Base-by-base conservation (phyloP, 2,329 filamentous ascomycete species). In the Neonectria sp. region DNA sequence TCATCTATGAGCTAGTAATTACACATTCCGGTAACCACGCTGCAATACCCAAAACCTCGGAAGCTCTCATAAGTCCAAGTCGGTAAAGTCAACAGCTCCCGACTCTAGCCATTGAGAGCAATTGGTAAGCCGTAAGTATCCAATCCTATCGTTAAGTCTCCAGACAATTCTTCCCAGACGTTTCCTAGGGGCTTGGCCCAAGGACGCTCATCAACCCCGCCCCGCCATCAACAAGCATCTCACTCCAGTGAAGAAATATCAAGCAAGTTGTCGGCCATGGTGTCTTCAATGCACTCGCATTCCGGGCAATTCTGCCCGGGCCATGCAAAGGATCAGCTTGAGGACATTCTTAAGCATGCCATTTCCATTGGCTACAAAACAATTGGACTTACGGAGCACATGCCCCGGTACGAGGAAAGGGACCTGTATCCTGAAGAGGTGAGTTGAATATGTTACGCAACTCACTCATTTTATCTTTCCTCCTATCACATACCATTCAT, bases 211-310 rank as follows among this genome's bases (percentile, higher is more conserved):
- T n/a, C n/a, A n/a, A n/a, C n/a, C n/a, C n/a, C n/a, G 35, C 35
- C 35, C 35, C 35, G 35, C 35, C 9, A 40, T 40, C 35, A 12
- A 40, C 2, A 40, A 2, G 35, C 35, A 40, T 40, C 9, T 40
- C 4, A 40, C 35, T 40, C 35, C 17, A 40, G 35, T 12, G 35
- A 40, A 12, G 35, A 40, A 40, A 7, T 40, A n/a, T n/a, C n/a
- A n/a, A n/a, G n/a, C n/a, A n/a, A n/a, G n/a, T n/a, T n/a, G n/a
- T n/a, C 40, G 31, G n/a, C 46, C 59, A 98, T 98, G 96, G 95
- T 95, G n/a, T n/a, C 2, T 97, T 97, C 84, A 97, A 97, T 98
- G 86, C 96, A 99, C 82, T 97, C 94, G 78, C 96, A 99, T 83
- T 98, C 96, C 43, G 96, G 96, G 70, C 94, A 99, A 80, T 99